Conservation (phyloP, 2,329 filamentous ascomycete genomes). For the Fusarium paranaense region DNA sequence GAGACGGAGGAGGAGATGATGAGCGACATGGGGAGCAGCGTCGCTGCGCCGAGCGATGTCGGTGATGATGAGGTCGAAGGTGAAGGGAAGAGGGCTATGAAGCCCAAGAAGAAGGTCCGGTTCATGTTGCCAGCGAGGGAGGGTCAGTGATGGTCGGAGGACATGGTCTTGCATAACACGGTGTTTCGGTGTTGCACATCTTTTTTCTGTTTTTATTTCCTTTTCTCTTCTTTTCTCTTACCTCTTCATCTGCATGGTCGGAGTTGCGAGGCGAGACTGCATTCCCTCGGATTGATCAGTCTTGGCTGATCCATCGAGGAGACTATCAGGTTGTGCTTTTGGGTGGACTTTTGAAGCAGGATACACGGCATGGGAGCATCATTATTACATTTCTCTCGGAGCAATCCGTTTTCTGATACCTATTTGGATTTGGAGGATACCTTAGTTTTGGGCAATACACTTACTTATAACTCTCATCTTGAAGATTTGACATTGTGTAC, state of each 20-base stretch:
- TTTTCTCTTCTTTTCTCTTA: conserved; percentile 1
- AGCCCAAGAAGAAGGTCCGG: conserved; percentile 67
- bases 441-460: background rate
- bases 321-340: conserved; percentile 20
- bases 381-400: conserved; percentile 34
- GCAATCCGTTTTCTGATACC: conserved; percentile 41
- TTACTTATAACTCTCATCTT: conserved; percentile 12
- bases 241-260: conserved; percentile 33
- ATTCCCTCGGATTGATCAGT: conserved; percentile 24
- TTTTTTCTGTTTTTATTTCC: conserved; percentile 28
- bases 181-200: conserved; percentile 25
- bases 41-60: conserved; percentile 45
- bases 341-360: conserved; percentile 17
- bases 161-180: conserved; percentile 39
- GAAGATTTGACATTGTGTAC: background rate
- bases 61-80: conserved; percentile 39
- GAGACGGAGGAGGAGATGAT: conserved; percentile 66
- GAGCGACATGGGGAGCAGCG: conserved; percentile 55
- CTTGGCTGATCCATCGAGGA: conserved; percentile 34
- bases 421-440: conserved; percentile 34
- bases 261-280: conserved; percentile 33
- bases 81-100: conserved; percentile 53
- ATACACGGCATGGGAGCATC: conserved; percentile 9
- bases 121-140: conserved; percentile 63
- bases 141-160: background rate